Evolutionary conservation across 2,329 filamentous ascomycete species (phyloP).

Genomic region (Alternaria longipes): DNA sequence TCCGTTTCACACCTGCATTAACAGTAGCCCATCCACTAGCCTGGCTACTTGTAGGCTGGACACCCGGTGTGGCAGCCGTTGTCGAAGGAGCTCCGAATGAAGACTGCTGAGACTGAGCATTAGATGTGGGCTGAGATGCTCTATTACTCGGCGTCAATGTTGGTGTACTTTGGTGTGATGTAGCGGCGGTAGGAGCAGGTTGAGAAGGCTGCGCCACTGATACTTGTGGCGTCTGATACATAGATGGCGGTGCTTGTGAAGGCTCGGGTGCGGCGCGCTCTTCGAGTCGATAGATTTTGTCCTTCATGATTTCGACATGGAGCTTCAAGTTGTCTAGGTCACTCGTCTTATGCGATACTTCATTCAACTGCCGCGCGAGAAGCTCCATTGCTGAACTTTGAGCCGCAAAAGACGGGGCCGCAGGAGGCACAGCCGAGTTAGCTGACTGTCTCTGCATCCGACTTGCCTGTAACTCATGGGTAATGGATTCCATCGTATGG

Average conservation of each 20-base stretch:
- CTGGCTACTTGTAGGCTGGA: conserved; percentile 27
- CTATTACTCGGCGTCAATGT: background rate
- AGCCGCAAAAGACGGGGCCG: conserved; percentile 14
- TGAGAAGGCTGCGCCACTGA: background rate
- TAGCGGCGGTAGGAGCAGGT: background rate
- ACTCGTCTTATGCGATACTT: conserved; percentile 54
- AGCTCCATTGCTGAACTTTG: conserved; percentile 56
- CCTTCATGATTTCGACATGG: conserved; percentile 59
- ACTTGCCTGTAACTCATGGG: conserved; percentile 43
- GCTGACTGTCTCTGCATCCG: conserved; percentile 29
- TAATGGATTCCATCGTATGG: conserved; percentile 49
- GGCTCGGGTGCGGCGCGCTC: conserved; percentile 31
- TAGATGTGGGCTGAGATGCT: conserved; percentile 5
- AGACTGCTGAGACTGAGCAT: conserved; percentile 7
- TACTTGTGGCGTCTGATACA: conserved; percentile 21
- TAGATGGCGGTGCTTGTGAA: conserved; percentile 14
- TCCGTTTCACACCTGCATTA: conserved; percentile 55
- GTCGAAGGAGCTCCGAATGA: conserved; percentile 12
- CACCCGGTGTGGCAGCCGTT: conserved; percentile 24
- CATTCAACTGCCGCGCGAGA: conserved; percentile 54
- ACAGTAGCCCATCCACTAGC: conserved; percentile 56
- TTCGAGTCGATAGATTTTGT: conserved; percentile 54
- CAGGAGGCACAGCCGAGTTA: conserved; percentile 6
- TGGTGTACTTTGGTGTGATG: background rate
- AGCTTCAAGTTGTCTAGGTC: conserved; percentile 59